Conservation (phyloP, 2,329 filamentous ascomycete species). For the Aspergillus flavus region DNA sequence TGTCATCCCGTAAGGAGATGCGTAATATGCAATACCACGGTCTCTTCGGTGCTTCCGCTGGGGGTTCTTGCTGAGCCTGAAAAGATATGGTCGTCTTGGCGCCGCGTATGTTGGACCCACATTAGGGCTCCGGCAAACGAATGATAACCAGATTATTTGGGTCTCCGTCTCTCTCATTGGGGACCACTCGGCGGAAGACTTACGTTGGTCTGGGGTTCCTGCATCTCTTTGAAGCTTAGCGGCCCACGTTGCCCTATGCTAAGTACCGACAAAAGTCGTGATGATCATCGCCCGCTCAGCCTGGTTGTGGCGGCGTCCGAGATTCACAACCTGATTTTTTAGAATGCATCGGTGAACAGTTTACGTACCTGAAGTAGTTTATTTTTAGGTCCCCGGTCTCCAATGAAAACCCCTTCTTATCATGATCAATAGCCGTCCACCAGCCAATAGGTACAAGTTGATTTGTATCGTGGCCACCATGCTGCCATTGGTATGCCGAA, state of each 20-base stretch:
- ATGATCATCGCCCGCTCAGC: not conserved
- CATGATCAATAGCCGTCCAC: too few species aligned
- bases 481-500: not conserved
- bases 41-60: not conserved
- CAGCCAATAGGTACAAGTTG: not conserved
- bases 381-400: not conserved
- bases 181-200: not conserved
- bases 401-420: not conserved
- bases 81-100: slow-evolving; percentile 13
- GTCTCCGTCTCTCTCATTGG: not conserved
- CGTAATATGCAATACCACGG: not conserved
- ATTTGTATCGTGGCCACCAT: not conserved
- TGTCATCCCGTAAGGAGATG: not conserved
- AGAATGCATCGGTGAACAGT: not conserved
- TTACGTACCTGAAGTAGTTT: not conserved
- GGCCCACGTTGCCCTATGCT: not conserved
- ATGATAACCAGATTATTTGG: not conserved
- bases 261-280: not conserved
- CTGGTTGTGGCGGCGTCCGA: not conserved
- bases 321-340: too few species aligned
- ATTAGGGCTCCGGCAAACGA: slow-evolving; percentile 1
- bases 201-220: not conserved
- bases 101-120: slow-evolving; percentile 18
- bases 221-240: not conserved
- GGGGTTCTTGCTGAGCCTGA: not conserved